Evolutionary conservation across 208 protist genomes (phyloP), one percentile per base, ranked within the genome.

Genomic region (Trypanosoma mega): DNA sequence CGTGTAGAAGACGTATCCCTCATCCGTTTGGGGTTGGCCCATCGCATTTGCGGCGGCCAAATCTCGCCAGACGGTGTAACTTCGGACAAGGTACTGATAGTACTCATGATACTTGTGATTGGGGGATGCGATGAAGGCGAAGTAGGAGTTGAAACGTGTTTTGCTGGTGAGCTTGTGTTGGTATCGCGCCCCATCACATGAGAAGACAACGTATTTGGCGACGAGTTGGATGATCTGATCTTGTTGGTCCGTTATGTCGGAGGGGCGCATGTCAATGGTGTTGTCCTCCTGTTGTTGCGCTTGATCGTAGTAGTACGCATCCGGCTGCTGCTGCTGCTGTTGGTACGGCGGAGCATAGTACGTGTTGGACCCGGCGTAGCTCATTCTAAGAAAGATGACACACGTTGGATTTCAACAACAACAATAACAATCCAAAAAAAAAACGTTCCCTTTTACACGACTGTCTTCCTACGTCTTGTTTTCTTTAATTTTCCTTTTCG

Each of bases 181-280:
- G 48, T 86, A 90, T 4, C 77, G 73, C 6, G 83, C 79, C 4
- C 73, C 67, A 61, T 93, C 74, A 45, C 82, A 88, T 21, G 72
- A 83, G 27, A 66, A 69, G 2, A 85, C 83, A n/a, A 93, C 82
- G 55, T 87, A 88, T 46, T 89, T 80, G 46, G 87, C 87, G 6
- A 88, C 83, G 51, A 86, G 70, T 47, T 89, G 79, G 36, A 93
- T 91, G 59, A 93, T 88, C 5, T 80, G 72, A 63, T 93, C 87
- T 49, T 93, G 83, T 51, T 89, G 87, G 5, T 72, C 64, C 2
- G 76, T 77, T 27, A 93, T 83, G 31, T 82, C 87, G 6, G 59
- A 53, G 3, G 87, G 87, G 27, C 73, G 73, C 48, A 66, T 36
- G 27, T 74, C 55, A 49, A 78, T 72, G 11, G 63, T 69, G 30